phyloP scores from a whole-genome alignment of 371 early-diverging fungal genomes.

The Rhizopus arrhizus region DNA sequence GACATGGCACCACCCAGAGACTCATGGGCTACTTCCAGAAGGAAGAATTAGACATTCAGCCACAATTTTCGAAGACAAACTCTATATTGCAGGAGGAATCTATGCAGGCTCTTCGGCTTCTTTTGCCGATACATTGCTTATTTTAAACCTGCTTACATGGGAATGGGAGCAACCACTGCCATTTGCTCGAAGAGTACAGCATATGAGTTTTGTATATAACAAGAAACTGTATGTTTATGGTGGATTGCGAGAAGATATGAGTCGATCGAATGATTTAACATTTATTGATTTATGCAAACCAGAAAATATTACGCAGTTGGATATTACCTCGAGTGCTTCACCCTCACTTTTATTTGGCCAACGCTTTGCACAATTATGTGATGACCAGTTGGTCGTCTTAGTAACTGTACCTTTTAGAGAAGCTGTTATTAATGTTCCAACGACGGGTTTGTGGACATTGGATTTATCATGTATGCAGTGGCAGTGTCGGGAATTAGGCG shows the following conservation, averaged over 20 bases:
- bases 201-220: constrained; percentile 60
- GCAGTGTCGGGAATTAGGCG: constrained; percentile 59
- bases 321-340: constrained; percentile 54
- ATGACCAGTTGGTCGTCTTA: constrained; percentile 62
- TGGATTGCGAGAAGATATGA: constrained; percentile 67
- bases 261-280: constrained; percentile 59
- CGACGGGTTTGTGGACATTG: constrained; percentile 66
- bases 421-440: constrained; percentile 24
- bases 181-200: constrained; percentile 63
- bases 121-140: constrained; percentile 57
- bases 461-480: constrained; percentile 66
- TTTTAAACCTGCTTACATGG: constrained; percentile 64
- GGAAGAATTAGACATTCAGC: constrained; percentile 73
- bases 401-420: constrained; percentile 56
- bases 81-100: constrained; percentile 69
- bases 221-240: constrained; percentile 67
- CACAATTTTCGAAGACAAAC: constrained; percentile 61
- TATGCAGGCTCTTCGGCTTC: not conserved
- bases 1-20: constrained; percentile 68
- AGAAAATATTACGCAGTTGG: constrained; percentile 51
- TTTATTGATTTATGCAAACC: constrained; percentile 50
- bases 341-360: constrained; percentile 63
- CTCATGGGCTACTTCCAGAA: constrained; percentile 51
- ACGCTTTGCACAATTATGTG: constrained; percentile 69
- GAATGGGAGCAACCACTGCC: constrained; percentile 64